Conservation (phyloP, 164 flowering plant species). For the Annona cherimola region DNA sequence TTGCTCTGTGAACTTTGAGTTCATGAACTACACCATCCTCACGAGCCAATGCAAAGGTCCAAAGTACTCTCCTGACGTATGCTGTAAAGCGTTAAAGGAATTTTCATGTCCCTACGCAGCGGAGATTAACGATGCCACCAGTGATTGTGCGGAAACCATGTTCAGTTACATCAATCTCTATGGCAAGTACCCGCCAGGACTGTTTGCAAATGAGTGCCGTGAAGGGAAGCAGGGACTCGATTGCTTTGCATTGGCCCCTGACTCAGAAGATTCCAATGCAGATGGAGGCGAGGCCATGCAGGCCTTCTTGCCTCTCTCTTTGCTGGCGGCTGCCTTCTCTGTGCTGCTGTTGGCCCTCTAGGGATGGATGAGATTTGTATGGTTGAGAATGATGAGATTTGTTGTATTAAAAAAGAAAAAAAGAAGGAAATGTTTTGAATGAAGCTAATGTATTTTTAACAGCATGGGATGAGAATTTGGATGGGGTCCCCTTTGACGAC, state of each 20-base stretch:
- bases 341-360: neutral
- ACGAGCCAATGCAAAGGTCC: constrained; percentile 63
- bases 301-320: neutral
- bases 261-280: neutral
- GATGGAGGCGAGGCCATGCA: constrained; percentile 5
- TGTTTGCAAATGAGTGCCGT: constrained; percentile 32
- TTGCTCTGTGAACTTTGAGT: constrained; percentile 41
- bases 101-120: constrained; percentile 37
- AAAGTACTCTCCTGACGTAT: constrained; percentile 25
- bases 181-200: constrained; percentile 44
- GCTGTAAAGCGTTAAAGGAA: constrained; percentile 39
- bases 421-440: too few species aligned
- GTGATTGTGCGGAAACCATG: constrained; percentile 41
- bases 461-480: too few species aligned
- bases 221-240: constrained; percentile 30
- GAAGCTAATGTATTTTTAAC: too few species aligned
- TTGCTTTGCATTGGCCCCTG: constrained; percentile 20
- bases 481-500: too few species aligned
- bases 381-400: neutral
- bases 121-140: constrained; percentile 29
- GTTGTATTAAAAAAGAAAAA: too few species aligned
- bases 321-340: neutral
- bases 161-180: constrained; percentile 41
- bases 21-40: constrained; percentile 47
- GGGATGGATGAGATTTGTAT: neutral